A percentile compares a stretch with the other conserved stretches of the same genome.
Conservation (phyloP, 305 asterid species). For the Petunia hybrid region DNA sequence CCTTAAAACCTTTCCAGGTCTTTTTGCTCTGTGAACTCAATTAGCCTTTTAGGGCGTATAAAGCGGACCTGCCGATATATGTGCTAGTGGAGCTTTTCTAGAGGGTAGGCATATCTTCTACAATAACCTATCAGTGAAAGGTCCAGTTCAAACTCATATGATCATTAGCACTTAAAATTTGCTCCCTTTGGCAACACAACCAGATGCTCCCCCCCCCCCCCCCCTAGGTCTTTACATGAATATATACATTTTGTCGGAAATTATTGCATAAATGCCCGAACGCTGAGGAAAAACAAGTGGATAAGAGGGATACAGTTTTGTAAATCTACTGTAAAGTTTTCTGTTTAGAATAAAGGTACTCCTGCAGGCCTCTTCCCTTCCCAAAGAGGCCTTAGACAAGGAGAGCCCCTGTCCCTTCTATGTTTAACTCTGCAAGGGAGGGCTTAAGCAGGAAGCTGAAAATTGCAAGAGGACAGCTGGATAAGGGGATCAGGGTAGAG, state of each 20-base stretch:
- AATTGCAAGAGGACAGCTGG: too few species aligned
- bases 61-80: neutral
- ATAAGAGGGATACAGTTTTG: neutral
- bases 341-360: neutral
- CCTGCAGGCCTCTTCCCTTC: neutral
- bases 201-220: neutral
- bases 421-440: too few species aligned
- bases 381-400: neutral
- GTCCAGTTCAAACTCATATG: neutral
- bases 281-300: neutral
- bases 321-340: neutral
- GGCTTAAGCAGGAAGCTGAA: too few species aligned
- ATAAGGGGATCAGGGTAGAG: too few species aligned
- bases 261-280: neutral
- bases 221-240: neutral
- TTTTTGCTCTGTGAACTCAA: neutral
- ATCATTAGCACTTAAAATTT: neutral
- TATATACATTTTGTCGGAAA: neutral
- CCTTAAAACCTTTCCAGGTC: neutral
- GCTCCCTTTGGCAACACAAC: neutral
- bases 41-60: neutral
- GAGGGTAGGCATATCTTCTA: neutral
- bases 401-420: neutral
- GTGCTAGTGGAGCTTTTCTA: neutral
- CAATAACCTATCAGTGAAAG: neutral